phyloP scores from a whole-genome alignment of 2,329 filamentous ascomycete genomes.

The Tolypocladium sp. region DNA sequence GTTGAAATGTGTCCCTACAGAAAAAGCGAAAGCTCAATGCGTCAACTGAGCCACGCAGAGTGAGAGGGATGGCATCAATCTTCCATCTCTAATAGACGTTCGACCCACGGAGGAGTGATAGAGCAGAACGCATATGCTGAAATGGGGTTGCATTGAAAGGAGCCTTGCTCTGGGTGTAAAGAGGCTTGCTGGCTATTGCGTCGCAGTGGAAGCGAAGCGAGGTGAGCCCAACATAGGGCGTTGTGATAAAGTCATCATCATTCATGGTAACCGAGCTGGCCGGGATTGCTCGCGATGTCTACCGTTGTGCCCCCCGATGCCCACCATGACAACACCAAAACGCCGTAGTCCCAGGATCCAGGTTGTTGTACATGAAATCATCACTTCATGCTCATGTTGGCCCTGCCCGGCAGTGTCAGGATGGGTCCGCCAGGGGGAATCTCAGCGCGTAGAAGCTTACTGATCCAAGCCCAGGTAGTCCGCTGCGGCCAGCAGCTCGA shows the following conservation, averaged over 20 bases:
- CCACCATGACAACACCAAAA: neutral
- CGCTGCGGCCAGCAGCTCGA: constrained; percentile 69
- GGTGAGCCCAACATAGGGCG: neutral
- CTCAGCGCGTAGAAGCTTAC: constrained; percentile 18
- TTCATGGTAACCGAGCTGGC: neutral
- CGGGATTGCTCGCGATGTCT: neutral
- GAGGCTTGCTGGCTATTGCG: neutral
- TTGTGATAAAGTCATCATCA: neutral
- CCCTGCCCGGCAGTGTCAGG: constrained; percentile 22
- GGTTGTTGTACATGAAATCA: neutral
- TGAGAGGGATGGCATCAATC: constrained; percentile 39
- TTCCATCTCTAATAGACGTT: constrained; percentile 47
- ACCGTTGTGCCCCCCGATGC: neutral
- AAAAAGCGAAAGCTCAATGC: constrained; percentile 39
- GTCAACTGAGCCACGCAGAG: constrained; percentile 37
- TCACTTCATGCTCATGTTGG: constrained; percentile 28
- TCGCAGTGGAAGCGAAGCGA: neutral
- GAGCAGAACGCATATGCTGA: constrained; percentile 45
- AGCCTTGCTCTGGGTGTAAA: neutral
- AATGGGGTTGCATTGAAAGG: constrained; percentile 24
- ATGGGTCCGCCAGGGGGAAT: constrained; percentile 17
- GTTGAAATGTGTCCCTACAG: constrained; percentile 31
- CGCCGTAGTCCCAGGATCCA: neutral
- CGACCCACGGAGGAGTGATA: constrained; percentile 39
- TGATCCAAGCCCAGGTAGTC: constrained; percentile 65